Conservation (phyloP, 768 basidiomycete species). For the Psilocybe azurescens region DNA sequence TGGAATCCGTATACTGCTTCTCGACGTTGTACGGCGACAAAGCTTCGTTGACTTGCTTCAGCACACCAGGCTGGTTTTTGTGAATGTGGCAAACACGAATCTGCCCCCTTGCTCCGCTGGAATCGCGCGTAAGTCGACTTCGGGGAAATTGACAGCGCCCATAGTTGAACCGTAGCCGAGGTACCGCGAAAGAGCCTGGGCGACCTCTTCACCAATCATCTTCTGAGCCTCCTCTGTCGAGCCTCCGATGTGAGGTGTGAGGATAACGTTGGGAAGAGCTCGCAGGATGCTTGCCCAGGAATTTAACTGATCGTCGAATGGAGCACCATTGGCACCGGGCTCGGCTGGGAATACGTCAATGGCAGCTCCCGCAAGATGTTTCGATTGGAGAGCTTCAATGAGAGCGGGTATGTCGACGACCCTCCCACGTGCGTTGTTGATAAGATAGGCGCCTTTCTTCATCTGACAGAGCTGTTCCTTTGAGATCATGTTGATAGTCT, state of each 20-base stretch:
- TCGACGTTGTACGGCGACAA: conserved; percentile 97
- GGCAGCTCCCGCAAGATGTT: conserved; percentile 86
- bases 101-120: conserved; percentile 79
- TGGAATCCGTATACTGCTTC: conserved; percentile 99
- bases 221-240: conserved; percentile 98
- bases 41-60: conserved; percentile 93
- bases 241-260: conserved; percentile 98
- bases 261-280: conserved; percentile 85
- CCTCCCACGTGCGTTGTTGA: conserved; percentile 96
- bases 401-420: conserved; percentile 96
- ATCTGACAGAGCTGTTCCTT: conserved; percentile 78
- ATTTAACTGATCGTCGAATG: conserved; percentile 90
- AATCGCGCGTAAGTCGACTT: conserved; percentile 95
- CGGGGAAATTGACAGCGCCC: conserved; percentile 98
- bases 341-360: conserved; percentile 96
- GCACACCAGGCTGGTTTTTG: conserved; percentile 94
- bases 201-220: conserved; percentile 97
- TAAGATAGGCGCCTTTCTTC: conserved; percentile 94
- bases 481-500: conserved; percentile 95
- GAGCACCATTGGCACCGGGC: conserved; percentile 88
- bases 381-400: conserved; percentile 78
- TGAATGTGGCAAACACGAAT: conserved; percentile 96
- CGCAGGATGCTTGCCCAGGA: conserved; percentile 81
- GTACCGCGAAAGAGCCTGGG: conserved; percentile 83
- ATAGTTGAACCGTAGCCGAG: conserved; percentile 90